Conservation (phyloP, 2,329 filamentous ascomycete species). For the Coniochaeta prunicola region DNA sequence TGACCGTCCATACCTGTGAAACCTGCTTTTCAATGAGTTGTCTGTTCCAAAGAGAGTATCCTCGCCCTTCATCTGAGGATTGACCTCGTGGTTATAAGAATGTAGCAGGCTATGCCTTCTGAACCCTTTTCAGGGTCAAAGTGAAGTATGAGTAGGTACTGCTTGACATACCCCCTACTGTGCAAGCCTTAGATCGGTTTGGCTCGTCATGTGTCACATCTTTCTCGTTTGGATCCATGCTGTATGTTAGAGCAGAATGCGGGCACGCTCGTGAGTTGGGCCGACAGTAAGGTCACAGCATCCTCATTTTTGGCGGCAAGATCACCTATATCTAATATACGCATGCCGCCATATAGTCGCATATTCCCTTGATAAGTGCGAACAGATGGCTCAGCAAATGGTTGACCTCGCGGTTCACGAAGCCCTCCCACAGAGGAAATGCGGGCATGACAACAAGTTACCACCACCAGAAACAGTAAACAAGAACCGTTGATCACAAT, state of each 20-base stretch:
- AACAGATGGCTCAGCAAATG: background rate
- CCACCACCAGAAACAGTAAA: background rate
- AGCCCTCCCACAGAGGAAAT: background rate
- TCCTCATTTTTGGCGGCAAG: background rate
- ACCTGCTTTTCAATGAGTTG: too few species aligned
- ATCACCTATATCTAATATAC: background rate
- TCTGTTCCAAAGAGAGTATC: too few species aligned
- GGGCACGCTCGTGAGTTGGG: too few species aligned
- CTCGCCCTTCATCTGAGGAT: background rate
- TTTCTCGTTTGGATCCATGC: too few species aligned
- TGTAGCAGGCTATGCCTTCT: background rate
- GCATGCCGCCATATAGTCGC: background rate
- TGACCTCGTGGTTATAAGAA: background rate
- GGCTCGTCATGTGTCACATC: too few species aligned
- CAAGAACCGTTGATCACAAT: background rate
- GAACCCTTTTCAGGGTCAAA: background rate
- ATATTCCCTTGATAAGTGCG: background rate
- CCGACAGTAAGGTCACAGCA: too few species aligned
- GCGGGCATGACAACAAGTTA: background rate
- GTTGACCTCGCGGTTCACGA: background rate
- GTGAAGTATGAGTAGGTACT: background rate
- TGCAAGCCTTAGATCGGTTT: too few species aligned
- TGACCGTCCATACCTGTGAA: too few species aligned
- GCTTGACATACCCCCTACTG: background rate
- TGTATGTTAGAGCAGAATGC: too few species aligned